Base-by-base conservation (phyloP, 139 green algal genomes). In the Desmodesmus armatus region DNA sequence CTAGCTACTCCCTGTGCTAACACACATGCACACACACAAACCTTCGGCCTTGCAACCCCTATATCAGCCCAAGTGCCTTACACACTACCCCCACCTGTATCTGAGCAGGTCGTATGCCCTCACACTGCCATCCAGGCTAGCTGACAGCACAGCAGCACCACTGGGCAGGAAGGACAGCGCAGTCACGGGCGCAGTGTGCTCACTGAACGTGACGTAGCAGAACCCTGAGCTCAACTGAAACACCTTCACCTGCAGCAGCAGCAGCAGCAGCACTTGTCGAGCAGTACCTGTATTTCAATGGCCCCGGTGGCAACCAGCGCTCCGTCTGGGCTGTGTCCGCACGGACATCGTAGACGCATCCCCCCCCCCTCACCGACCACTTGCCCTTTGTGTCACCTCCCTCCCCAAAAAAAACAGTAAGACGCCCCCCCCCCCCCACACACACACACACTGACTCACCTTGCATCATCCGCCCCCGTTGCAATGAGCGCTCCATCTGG, bases 151-250 rank as follows among this genome's bases (percentile, higher is more conserved):
- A 3, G 89, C 94, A 69, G 94, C 74, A 53, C 92, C 91, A n/a
- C 47, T 88, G 2, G 93, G 92, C 35, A 94, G 71, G 90, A 98
- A 99, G 6, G 86, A 80, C 33, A 99, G 84, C 0, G 75, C 94
- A 0, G 95, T 98, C 49, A 99, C 92, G 0, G 96, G 95, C 3
- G 92, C 94, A 2, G 80, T 92, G 90, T 99, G 97, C 15, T 98
- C 97, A 5, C 87, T 87, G 89, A 99, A 98, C 21, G 97, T 99
- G 17, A 98, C 96, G 70, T 98, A 98, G 89, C 95, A 98, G 82
- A 97, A 96, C 33, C 96, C 93, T n/a, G 77, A 92, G 17, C 84
- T 63, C 79, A 93, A 60, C 76, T 94, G 94, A 92, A 94, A 98
- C 44, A 98, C 73, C 92, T 98, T 98, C 43, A 98, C 94, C 89